phyloP scores from a whole-genome alignment of 2,329 filamentous ascomycete genomes.

The Juglanconis oblonga region DNA sequence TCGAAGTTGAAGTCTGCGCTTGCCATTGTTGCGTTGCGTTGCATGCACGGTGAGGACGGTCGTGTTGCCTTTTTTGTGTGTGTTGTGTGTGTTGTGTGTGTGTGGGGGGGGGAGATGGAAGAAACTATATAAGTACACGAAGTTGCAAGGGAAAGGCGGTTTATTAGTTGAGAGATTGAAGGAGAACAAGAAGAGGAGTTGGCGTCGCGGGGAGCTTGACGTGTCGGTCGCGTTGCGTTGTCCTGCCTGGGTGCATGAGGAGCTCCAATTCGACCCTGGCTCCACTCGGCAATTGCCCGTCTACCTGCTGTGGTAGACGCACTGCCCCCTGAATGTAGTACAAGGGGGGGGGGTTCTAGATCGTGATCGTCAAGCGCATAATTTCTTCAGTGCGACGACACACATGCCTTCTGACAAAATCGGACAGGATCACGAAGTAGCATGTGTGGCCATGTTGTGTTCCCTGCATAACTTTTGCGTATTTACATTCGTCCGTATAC shows the following conservation, averaged over 20 bases:
- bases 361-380: neutral
- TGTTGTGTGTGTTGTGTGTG: neutral
- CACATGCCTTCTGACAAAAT: neutral
- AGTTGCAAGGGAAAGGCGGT: too few species aligned
- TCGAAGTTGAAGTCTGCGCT: conserved; percentile 7
- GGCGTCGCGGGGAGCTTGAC: neutral
- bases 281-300: neutral
- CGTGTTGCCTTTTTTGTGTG: neutral
- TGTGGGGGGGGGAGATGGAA: too few species aligned
- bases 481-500: too few species aligned
- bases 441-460: too few species aligned
- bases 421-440: neutral
- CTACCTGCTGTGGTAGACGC: neutral
- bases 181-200: neutral
- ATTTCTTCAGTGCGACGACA: neutral
- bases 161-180: too few species aligned
- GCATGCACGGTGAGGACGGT: neutral
- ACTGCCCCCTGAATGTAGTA: neutral
- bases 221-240: neutral
- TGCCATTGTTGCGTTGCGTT: neutral
- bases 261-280: neutral
- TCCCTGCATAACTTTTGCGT: too few species aligned
- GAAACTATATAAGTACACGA: too few species aligned
- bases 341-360: neutral
- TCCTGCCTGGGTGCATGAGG: neutral